phyloP scores from a whole-genome alignment of 2,329 filamentous ascomycete genomes.

The Aspergillus felis region DNA sequence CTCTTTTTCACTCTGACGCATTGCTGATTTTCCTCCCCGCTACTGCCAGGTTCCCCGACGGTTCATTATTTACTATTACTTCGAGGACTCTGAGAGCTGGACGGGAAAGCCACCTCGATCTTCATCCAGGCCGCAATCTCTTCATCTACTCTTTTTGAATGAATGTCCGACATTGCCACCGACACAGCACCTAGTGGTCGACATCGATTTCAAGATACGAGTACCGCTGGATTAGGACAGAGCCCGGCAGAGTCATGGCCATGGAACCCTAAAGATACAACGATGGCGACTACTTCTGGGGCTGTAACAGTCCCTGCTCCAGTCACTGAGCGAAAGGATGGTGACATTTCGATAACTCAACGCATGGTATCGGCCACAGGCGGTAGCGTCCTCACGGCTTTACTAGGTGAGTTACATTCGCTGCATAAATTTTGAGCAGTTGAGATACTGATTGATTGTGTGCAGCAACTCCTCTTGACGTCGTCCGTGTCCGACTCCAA shows the following conservation, averaged over 20 bases:
- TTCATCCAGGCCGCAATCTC: neutral
- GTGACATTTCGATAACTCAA: conserved; percentile 72
- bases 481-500: conserved; percentile 91
- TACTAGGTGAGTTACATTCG: conserved; percentile 63
- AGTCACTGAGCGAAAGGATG: conserved; percentile 15
- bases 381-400: conserved; percentile 82
- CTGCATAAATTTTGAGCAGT: neutral
- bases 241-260: conserved; percentile 26
- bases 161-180: conserved; percentile 24
- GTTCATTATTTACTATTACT: neutral
- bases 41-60: neutral
- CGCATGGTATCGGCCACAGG: conserved; percentile 94
- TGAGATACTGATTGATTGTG: conserved; percentile 12
- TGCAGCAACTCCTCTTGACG: conserved; percentile 88
- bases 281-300: conserved; percentile 31
- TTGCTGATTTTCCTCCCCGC: conserved; percentile 1
- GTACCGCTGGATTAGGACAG: conserved; percentile 7
- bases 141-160: conserved; percentile 9
- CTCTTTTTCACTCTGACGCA: conserved; percentile 21
- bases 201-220: conserved; percentile 17
- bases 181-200: conserved; percentile 21
- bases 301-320: conserved; percentile 18
- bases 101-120: neutral
- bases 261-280: conserved; percentile 27
- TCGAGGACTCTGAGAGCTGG: neutral